Percentiles rank a stretch among this genome's conserved stretches.
These are phyloP conservation scores for Phragmites australis DNA, from an alignment of 176 grass and related monocot genomes.

Conservation along the genomic window DNA sequence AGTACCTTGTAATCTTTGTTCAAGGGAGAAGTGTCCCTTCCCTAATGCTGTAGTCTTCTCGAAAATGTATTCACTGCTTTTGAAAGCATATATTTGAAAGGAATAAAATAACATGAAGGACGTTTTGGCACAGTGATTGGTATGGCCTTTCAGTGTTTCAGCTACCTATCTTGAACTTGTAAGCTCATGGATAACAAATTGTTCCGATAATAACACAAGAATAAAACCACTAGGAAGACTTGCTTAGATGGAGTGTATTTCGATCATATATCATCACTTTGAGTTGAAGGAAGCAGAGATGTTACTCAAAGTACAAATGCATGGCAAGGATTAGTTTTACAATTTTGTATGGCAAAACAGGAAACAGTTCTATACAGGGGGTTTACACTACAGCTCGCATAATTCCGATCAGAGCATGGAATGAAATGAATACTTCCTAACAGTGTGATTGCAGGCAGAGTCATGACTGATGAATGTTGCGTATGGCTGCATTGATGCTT, in stretches of 20 bases:
- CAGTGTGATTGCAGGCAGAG: neutral
- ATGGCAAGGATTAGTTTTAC: neutral
- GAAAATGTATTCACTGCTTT: neutral
- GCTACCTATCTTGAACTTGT: neutral
- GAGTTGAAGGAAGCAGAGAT: neutral
- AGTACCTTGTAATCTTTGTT: neutral
- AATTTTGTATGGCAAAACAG: neutral
- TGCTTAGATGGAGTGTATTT: neutral
- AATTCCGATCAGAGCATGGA: neutral
- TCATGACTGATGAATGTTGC: constrained; percentile 65
- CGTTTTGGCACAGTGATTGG: neutral
- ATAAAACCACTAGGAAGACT: neutral
- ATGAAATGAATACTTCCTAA: neutral
- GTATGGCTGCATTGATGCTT: constrained; percentile 73
- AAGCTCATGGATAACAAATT: neutral
- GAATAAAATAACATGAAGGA: constrained; percentile 28
- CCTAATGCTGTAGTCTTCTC: neutral
- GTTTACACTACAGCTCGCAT: neutral
- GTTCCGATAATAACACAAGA: neutral
- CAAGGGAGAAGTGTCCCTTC: constrained; percentile 18
- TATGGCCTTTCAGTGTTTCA: neutral
- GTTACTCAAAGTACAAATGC: neutral
- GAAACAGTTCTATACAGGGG: neutral
- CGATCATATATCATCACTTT: neutral
- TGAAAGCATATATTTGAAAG: neutral